phyloP scores from a whole-genome alignment of 495 filamentous ascomycete genomes.

The Aspergillus ellipticus region DNA sequence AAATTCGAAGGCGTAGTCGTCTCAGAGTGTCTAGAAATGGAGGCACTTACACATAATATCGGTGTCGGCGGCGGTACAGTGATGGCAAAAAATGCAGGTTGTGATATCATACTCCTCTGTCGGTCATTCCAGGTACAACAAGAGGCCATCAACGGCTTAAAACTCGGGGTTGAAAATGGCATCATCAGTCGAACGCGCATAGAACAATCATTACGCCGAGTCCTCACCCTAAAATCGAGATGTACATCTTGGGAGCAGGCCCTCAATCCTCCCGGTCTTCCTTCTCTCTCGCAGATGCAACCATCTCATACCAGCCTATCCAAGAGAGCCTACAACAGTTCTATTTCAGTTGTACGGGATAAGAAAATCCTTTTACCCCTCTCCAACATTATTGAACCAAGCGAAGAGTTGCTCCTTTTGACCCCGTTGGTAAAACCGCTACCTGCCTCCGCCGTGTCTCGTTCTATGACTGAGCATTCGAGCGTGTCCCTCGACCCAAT shows the following conservation, averaged over 20 bases:
- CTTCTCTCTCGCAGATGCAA: slow-evolving; percentile 69
- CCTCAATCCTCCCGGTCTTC: slow-evolving; percentile 70
- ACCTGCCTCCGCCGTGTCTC: slow-evolving; percentile 72
- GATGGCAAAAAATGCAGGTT: slow-evolving; percentile 91
- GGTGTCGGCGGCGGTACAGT: slow-evolving; percentile 89
- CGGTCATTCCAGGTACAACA: slow-evolving; percentile 80
- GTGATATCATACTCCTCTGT: slow-evolving; percentile 80
- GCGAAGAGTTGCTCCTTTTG: slow-evolving; percentile 77
- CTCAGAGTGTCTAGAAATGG: slow-evolving; percentile 94
- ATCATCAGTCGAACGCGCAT: slow-evolving; percentile 75
- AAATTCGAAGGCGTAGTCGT: slow-evolving; percentile 88
- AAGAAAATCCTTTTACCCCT: slow-evolving; percentile 75
- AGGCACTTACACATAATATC: slow-evolving; percentile 84
- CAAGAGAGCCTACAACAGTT: slow-evolving; percentile 76
- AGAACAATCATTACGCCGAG: slow-evolving; percentile 65
- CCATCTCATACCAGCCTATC: slow-evolving; percentile 74
- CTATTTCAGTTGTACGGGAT: slow-evolving; percentile 82
- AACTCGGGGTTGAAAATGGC: slow-evolving; percentile 79
- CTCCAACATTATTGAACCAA: slow-evolving; percentile 69
- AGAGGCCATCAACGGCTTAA: slow-evolving; percentile 80
- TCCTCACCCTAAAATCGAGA: slow-evolving; percentile 69
- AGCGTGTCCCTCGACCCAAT: slow-evolving; percentile 52
- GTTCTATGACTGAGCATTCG: slow-evolving; percentile 47
- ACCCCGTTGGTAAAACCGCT: slow-evolving; percentile 84
- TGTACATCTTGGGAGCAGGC: slow-evolving; percentile 84